phyloP scores from a whole-genome alignment of 2,329 filamentous ascomycete genomes.

The Cercospora sojina region DNA sequence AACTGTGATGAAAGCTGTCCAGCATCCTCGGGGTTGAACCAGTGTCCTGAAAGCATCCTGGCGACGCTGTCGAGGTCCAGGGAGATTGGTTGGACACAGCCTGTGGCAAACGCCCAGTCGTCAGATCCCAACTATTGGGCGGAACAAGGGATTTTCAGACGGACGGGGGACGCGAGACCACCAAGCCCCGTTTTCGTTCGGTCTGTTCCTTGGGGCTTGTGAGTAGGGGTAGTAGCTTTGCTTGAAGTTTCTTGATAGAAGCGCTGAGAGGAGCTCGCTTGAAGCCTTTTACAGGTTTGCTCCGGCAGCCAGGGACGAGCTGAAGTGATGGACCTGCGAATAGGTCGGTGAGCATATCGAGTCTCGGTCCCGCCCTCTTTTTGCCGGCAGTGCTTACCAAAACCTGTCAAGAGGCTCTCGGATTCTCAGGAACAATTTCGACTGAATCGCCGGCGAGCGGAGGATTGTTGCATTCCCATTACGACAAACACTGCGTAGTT shows the following conservation, averaged over 20 bases:
- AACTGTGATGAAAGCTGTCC: neutral
- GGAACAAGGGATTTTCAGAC: neutral
- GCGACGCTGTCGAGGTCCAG: neutral
- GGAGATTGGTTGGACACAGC: neutral
- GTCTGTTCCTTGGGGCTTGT: neutral
- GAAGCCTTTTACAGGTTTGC: neutral
- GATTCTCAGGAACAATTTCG: neutral
- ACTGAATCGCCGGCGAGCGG: neutral
- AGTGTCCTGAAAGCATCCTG: neutral
- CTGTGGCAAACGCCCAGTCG: neutral
- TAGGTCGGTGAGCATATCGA: neutral
- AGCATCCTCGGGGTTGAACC: neutral
- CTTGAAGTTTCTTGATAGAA: neutral
- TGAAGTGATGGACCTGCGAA: neutral
- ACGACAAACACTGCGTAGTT: neutral
- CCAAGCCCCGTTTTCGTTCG: too few relatives aligned
- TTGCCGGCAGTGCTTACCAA: neutral
- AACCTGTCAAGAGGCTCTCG: neutral
- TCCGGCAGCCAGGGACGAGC: accelerated
- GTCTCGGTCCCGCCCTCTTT: accelerated
- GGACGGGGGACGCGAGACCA: neutral
- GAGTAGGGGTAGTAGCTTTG: neutral
- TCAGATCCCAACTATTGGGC: neutral
- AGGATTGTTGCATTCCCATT: neutral
- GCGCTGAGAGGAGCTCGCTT: neutral